Evolutionary conservation across 1,284 basidiomycete genomes (phyloP), one percentile per base, ranked within the genome.

Genomic region (Puccinia polysora): DNA sequence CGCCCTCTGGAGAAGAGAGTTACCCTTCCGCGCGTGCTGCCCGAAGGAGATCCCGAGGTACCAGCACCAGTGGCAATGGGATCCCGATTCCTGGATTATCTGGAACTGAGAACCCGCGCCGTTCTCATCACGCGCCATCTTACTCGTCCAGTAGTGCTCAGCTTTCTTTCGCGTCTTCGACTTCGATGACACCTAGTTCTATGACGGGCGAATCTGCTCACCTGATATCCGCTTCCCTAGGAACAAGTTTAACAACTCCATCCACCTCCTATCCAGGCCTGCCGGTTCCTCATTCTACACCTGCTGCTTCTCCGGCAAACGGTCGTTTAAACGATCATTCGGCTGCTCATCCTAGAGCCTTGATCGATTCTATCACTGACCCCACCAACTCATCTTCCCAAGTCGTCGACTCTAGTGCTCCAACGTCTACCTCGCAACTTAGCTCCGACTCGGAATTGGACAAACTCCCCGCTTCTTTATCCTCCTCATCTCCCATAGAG

Each of bases 211-310:
- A 69, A 3, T 59, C 65, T 36, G 65, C 55, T n/a, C 45, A 69
- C 45, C 15, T 45, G 53, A 36, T 59, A 12, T 69, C 65, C 2
- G 32, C 32, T 36, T 59, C 55, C 6, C 38, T 47, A 10, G 43
- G 34, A 32, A 69, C 65, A 36, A 58, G 25, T 10, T 28, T 69
- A 4, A 69, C 65, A 15, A 69, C 65, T 3, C 65, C 65, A 25
- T 69, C 65, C 28, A 69, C 65, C 8, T 69, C 65, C 6, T 69
- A 69, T 38, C 65, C 65, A 1, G 65, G 65, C 25, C 40, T 69
- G 25, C 65, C 65, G 20, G 65, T 69, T 15, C 65, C 65, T 1
- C 55, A 69, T 32, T 59, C 65, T 58, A 69, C 65, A n/a, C 65
- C 65, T 2, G 65, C 65, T 30, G 52, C 65, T 18, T 53, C 65